These are phyloP conservation scores for Incumbomyces lentus DNA, from an alignment of 2,329 filamentous ascomycete species.

Conservation along the genomic window DNA sequence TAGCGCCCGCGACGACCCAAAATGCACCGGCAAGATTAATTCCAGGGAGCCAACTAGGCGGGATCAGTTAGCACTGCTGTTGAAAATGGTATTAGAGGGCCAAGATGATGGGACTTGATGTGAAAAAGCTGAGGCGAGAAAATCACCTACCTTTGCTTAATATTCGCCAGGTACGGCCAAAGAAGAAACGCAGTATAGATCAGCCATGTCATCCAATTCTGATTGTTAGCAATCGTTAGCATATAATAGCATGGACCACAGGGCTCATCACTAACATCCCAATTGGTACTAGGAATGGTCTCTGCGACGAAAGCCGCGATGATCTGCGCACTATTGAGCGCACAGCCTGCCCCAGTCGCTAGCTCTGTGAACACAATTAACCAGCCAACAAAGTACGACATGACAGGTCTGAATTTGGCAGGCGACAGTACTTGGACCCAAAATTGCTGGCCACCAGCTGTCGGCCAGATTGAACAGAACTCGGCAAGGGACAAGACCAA, in stretches of 20 bases:
- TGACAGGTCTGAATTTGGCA: constrained; percentile 6
- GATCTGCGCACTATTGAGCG: constrained; percentile 15
- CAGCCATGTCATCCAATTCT: constrained; percentile 16
- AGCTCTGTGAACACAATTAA: constrained; percentile 15
- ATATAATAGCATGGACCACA: not conserved
- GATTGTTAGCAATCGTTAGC: constrained; percentile 1
- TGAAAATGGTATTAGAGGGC: not conserved
- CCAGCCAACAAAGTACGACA: constrained; percentile 12
- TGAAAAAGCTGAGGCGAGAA: not conserved
- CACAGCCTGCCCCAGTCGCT: constrained; percentile 14
- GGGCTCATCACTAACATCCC: constrained; percentile 9
- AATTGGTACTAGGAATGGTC: constrained; percentile 12
- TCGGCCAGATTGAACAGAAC: constrained; percentile 14
- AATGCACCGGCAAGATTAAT: constrained; percentile 14
- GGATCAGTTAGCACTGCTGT: not conserved
- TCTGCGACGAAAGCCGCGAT: constrained; percentile 14
- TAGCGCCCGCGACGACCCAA: constrained; percentile 12
- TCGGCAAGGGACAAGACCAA: constrained; percentile 10
- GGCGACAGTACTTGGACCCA: constrained; percentile 15
- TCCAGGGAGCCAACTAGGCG: constrained; percentile 12
- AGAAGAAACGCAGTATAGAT: constrained; percentile 15
- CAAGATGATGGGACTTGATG: not conserved
- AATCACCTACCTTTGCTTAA: constrained; percentile 12
- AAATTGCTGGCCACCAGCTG: constrained; percentile 16
- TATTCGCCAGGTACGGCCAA: constrained; percentile 12